Evolutionary conservation across 495 filamentous ascomycete genomes (phyloP), one percentile per base, ranked within the genome.

Genomic region (Podospora conica): DNA sequence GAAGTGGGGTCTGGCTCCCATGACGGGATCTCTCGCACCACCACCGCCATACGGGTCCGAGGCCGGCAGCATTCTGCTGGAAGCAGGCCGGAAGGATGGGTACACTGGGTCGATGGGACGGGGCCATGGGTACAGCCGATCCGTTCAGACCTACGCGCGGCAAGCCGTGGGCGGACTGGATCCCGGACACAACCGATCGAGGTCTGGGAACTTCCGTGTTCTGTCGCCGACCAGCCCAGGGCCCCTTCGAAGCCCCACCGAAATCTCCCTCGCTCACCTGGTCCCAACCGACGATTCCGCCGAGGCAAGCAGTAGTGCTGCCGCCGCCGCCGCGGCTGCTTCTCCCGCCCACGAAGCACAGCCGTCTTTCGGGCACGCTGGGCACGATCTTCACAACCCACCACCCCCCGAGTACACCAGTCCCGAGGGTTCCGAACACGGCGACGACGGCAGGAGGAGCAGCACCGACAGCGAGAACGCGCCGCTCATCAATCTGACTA

Each of bases 1-100:
- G 84, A 98, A 97, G 83, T 98, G 95, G 95, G 95, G 95, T 8
- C 79, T 98, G 61, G 95, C 95, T 57, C 95, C 95, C 12, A 96
- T 96, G 85, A 96, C 93, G 1, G 95, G 95, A 53, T 96, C 91
- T 73, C 83, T 98, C 53, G 96, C 94, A 53, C 96, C 95, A 15
- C 95, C 95, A 29, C 95, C 95, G 55, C 96, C 95, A 5, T 98
- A 98, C 71, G 95, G 95, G 22, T 95, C 90, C 64, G 95, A 97
- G 76, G 91, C 96, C 74, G 95, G 95, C 62, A 96, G 91, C 71
- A 97, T 98, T 63, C 79, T 98, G 9, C 87, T 98, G 8, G 96
- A 97, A 73, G 88, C 91, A 0, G 93, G 93, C 20, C 73, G 74
- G 53, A 83, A 83, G 67, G 81, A 83, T 77, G 91, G 70, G 83